Percentiles rank a stretch among this genome's conserved stretches.
phyloP scores from a whole-genome alignment of 1,284 basidiomycete genomes.

The Porodaedalea pini region DNA sequence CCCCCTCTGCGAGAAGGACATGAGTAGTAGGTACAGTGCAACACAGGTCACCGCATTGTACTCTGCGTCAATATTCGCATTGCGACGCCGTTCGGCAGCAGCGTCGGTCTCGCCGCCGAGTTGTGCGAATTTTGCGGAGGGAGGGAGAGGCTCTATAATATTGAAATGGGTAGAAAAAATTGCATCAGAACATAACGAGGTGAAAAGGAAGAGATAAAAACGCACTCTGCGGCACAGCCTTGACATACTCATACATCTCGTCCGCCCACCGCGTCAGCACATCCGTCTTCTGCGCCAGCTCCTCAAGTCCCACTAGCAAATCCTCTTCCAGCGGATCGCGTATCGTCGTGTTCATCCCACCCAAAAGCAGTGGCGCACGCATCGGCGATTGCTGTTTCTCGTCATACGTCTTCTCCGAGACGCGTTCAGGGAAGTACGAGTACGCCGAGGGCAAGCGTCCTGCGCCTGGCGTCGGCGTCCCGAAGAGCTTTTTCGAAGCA shows the following conservation, averaged over 20 bases:
- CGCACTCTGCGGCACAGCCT: conserved; percentile 72
- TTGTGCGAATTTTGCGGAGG: conserved; percentile 66
- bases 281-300: conserved; percentile 92
- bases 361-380: conserved; percentile 44
- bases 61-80: conserved; percentile 71
- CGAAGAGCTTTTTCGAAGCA: conserved; percentile 90
- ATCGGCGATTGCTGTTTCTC: conserved; percentile 45
- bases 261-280: conserved; percentile 93
- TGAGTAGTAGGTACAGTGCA: conserved; percentile 89
- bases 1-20: conserved; percentile 90
- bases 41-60: conserved; percentile 80
- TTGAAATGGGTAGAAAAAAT: neutral
- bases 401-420: neutral
- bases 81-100: conserved; percentile 58
- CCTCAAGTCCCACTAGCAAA: conserved; percentile 74
- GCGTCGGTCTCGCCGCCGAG: conserved; percentile 71
- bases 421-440: conserved; percentile 24
- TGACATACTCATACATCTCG: conserved; percentile 83
- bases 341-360: conserved; percentile 22
- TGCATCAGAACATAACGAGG: conserved; percentile 9
- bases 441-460: conserved; percentile 30
- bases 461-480: conserved; percentile 44
- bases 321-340: conserved; percentile 77
- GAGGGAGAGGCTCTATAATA: conserved; percentile 71
- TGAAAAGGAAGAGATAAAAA: conserved; percentile 20